These are phyloP conservation scores for Exophiala sp. DNA, from an alignment of 2,329 filamentous ascomycete species.

Conservation along the genomic window DNA sequence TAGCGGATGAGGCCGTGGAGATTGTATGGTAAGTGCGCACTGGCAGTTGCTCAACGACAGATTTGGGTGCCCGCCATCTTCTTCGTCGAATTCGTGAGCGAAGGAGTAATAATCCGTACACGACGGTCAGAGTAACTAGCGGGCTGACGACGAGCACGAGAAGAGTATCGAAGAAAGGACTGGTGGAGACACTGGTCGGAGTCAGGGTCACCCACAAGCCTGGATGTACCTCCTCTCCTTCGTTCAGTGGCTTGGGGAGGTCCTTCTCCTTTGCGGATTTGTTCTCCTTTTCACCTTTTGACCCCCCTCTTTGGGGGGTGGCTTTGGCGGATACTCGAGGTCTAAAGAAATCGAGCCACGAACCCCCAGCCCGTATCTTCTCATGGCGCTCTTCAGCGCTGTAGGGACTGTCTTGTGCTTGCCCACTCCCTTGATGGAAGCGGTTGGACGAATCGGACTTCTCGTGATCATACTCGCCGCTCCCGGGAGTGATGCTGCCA, in stretches of 20 bases:
- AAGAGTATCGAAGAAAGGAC: constrained; percentile 91
- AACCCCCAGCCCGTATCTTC: constrained; percentile 8
- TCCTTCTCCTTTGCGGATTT: constrained; percentile 24
- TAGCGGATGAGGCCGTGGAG: constrained; percentile 53
- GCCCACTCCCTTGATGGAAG: constrained; percentile 10
- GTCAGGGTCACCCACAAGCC: constrained; percentile 96
- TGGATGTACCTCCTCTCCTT: constrained; percentile 52
- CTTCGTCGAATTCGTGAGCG: constrained; percentile 82
- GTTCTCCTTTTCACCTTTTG: constrained; percentile 25
- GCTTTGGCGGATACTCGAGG: constrained; percentile 10
- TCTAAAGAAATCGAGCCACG: constrained; percentile 23
- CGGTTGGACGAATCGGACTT: constrained; percentile 12
- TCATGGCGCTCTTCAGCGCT: not conserved
- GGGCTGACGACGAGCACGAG: constrained; percentile 96
- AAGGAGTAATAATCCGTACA: constrained; percentile 81
- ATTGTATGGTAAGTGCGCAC: constrained; percentile 94
- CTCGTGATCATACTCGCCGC: constrained; percentile 59
- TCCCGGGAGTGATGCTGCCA: constrained; percentile 65
- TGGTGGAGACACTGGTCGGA: constrained; percentile 77
- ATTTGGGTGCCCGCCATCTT: constrained; percentile 95
- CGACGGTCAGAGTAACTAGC: constrained; percentile 82
- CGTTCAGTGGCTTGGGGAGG: constrained; percentile 29
- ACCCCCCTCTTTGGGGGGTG: constrained; percentile 14
- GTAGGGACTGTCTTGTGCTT: constrained; percentile 3
- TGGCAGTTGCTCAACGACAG: constrained; percentile 86